phyloP scores from a whole-genome alignment of 2,329 filamentous ascomycete genomes.

The Camptophora hylomeconis region DNA sequence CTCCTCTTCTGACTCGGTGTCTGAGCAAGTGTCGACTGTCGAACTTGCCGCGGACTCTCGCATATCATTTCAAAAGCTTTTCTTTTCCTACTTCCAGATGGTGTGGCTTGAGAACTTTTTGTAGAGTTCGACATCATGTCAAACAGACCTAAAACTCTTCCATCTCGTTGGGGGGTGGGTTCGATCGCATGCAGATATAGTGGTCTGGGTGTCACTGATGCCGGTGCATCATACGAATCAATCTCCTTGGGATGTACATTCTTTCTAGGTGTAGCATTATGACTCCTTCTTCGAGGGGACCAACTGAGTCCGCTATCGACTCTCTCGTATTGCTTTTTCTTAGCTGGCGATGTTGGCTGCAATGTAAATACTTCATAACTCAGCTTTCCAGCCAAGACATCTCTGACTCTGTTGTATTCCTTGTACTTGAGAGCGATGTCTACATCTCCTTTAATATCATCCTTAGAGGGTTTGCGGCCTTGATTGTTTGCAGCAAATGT shows the following conservation, averaged over 20 bases:
- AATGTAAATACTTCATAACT: constrained; percentile 21
- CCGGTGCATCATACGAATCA: constrained; percentile 33
- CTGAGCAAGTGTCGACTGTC: constrained; percentile 18
- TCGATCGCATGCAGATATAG: constrained; percentile 27
- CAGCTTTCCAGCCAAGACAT: constrained; percentile 15
- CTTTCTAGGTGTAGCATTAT: constrained; percentile 25
- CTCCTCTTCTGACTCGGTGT: constrained; percentile 25
- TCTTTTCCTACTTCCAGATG: constrained; percentile 13
- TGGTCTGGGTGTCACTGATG: constrained; percentile 21
- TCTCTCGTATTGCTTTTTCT: constrained; percentile 5
- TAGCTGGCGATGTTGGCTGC: constrained; percentile 20
- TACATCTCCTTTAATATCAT: constrained; percentile 34
- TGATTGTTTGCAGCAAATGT: constrained; percentile 29
- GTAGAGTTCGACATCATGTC: constrained; percentile 30
- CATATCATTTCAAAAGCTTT: constrained; percentile 3
- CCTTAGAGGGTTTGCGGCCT: constrained; percentile 31
- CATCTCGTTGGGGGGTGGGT: constrained; percentile 36
- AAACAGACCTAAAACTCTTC: constrained; percentile 34
- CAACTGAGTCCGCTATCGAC: constrained; percentile 13
- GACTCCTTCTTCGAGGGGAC: constrained; percentile 7
- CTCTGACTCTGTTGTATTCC: constrained; percentile 30
- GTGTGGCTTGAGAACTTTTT: constrained; percentile 20
- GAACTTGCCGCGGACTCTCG: constrained; percentile 13
- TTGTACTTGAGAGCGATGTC: constrained; percentile 37
- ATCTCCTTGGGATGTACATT: constrained; percentile 25